Evolutionary conservation across 805 yeast genomes (phyloP), one percentile per base, ranked within the genome.

Genomic region (Teunomyces barrocoloradensis): DNA sequence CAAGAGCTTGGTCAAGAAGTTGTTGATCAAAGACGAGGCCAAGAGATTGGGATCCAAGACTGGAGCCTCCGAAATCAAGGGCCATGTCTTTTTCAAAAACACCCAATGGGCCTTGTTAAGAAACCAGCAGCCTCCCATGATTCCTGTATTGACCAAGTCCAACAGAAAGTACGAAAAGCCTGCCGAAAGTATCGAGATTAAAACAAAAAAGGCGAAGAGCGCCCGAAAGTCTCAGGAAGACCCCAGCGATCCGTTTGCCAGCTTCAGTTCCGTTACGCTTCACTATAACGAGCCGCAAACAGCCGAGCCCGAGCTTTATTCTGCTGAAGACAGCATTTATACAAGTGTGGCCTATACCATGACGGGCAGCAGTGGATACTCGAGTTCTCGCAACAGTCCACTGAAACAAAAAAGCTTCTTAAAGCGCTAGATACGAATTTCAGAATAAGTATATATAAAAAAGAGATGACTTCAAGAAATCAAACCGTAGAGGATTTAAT

Each of bases 101-200:
- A 84, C 89, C 1, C 96, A 90, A 63, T 94, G 99, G 99, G 97
- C 99, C 0, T 74, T 94, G 49, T 71, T 94, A 48, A 79, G 99
- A 57, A 88, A 94, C 65, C 94, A 86, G 62, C 85, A 86, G 49
- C 98, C 99, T 1, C 99, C 99, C 12, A 84, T 94, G 84, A 84
- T 94, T 13, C 99, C 99, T 0, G 86, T 86, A 0, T 75, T 89
- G 38, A 69, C 74, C 12, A 70, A 70, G 46, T 49, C 64, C 7
- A 42, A 20, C 25, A 50, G 30, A 25, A 47, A 45, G 46, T 50
- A 44, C 46, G 50, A 48, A 13, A 50, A 53, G 38, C 53, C 45
- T 6, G 32, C 32, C 5, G 59, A 55, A 13, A 52, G 56, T 13
- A 28, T 51, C 6, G 53, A 53, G 15, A 42, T 52, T 25, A 29